Evolutionary conservation across 768 basidiomycete genomes (phyloP), one percentile per base, ranked within the genome.

Genomic region (Pholiota conissans): DNA sequence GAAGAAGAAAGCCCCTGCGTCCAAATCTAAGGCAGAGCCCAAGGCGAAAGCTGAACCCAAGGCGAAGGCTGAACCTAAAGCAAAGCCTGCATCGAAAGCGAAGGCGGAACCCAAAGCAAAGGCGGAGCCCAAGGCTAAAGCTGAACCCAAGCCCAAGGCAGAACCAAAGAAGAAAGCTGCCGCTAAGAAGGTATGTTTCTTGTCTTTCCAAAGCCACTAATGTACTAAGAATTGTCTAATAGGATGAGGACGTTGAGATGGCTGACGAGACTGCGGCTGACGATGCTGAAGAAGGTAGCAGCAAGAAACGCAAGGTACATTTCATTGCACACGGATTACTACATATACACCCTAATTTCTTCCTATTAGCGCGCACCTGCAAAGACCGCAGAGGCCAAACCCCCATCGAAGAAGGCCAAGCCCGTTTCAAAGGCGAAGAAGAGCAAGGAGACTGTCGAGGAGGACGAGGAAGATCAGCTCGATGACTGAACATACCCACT

Each of bases 251-350:
- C 76, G 66, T 78, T 66, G 58, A 79, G 52, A 76, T 78, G 71
- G 70, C 58, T 26, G 73, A 73, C 18, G 69, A 71, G 24, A 70
- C 71, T 34, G 78, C 34, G 7, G 55, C 67, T n/a, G 80, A 77
- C 10, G 82, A 56, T 6, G 50, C 79, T 5, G 79, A 79, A 1
- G 81, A 78, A 13, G 81, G 83, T 10, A 67, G 67, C 55, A 73
- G 71, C 65, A 89, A 85, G 77, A 92, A 91, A 74, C 85, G 87
- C 73, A 89, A 90, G 84, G 89, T 85, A 63, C 20, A 73, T 61
- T 45, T 35, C 24, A 2, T 42, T 29, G 3, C 11, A 47, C 35
- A 42, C 18, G 26, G 27, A 47, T 34, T 34, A 3, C 39, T 16
- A 9, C 22, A 2, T 24, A 10, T 45, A 10, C 10, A 40, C 16